phyloP scores from a whole-genome alignment of 2,329 filamentous ascomycete genomes.

The Acephala macrosclerotiorum region DNA sequence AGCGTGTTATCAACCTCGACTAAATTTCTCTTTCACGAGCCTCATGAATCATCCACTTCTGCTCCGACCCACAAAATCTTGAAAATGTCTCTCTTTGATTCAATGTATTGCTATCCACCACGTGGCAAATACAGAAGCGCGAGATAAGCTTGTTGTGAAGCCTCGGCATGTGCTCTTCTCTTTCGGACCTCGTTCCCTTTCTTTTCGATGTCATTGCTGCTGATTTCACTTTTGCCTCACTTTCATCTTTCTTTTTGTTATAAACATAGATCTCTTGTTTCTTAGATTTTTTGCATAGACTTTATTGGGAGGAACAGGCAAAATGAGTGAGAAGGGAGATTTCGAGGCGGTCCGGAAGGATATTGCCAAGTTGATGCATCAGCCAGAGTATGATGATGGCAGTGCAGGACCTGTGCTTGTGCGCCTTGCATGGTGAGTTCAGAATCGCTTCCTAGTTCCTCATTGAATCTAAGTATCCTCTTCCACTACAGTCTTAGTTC shows the following conservation, averaged over 20 bases:
- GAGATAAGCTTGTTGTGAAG: constrained; percentile 28
- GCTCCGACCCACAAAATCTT: background rate
- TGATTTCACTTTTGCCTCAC: constrained; percentile 8
- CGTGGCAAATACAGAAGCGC: constrained; percentile 26
- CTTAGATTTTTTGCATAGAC: constrained; percentile 13
- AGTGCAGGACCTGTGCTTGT: constrained; percentile 69
- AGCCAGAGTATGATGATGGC: constrained; percentile 71
- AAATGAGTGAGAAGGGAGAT: constrained; percentile 65
- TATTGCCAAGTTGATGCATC: constrained; percentile 59
- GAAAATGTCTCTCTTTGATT: background rate
- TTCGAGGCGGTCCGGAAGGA: constrained; percentile 64
- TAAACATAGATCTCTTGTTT: constrained; percentile 24
- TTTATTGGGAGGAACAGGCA: constrained; percentile 14
- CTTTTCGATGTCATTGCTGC: constrained; percentile 25
- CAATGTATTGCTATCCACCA: constrained; percentile 14
- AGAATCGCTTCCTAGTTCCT: background rate
- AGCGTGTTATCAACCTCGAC: background rate
- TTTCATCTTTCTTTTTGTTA: constrained; percentile 14
- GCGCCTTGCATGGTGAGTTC: constrained; percentile 64
- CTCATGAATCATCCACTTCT: constrained; percentile 7
- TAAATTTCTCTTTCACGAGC: constrained; percentile 1
- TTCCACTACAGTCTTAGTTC: background rate
- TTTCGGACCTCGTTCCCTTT: constrained; percentile 17
- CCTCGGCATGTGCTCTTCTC: constrained; percentile 35
- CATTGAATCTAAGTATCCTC: background rate